Conservation (phyloP, 2,329 filamentous ascomycete species). For the Truncatella angustata region DNA sequence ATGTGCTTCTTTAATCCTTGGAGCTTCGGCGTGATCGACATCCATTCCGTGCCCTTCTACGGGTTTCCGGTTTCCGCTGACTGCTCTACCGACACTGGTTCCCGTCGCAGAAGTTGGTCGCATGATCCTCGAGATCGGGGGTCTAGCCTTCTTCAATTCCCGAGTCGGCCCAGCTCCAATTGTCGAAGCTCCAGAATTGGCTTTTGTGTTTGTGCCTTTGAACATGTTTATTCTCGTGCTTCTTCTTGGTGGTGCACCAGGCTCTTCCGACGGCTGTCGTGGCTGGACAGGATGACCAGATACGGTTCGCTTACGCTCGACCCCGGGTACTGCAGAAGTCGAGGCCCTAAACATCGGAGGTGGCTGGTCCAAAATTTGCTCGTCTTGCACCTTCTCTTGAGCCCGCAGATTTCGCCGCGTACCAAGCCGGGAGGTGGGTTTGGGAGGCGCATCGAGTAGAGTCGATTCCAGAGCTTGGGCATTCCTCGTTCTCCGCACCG, state of each 20-base stretch:
- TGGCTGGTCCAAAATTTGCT: slow-evolving; percentile 41
- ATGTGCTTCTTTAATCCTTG: slow-evolving; percentile 43
- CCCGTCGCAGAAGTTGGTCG: slow-evolving; percentile 60
- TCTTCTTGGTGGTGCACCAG: slow-evolving; percentile 62
- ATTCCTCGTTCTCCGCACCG: slow-evolving; percentile 51
- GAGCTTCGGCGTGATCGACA: slow-evolving; percentile 63
- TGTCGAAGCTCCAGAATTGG: slow-evolving; percentile 55
- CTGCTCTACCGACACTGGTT: slow-evolving; percentile 77
- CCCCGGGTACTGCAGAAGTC: slow-evolving; percentile 37
- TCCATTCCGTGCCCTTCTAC: slow-evolving; percentile 66
- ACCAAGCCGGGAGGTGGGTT: slow-evolving; percentile 57
- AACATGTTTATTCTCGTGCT: slow-evolving; percentile 71
- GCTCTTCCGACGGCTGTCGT: slow-evolving; percentile 57
- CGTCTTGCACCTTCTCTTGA: slow-evolving; percentile 36
- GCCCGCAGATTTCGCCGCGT: slow-evolving; percentile 36
- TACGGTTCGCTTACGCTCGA: slow-evolving; percentile 85
- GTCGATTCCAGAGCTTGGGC: slow-evolving; percentile 50
- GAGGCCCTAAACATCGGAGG: slow-evolving; percentile 36
- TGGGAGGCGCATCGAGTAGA: slow-evolving; percentile 58
- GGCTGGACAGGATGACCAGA: slow-evolving; percentile 72
- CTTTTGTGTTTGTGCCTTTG: slow-evolving; percentile 65
- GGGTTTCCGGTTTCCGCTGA: slow-evolving; percentile 86
- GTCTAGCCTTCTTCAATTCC: slow-evolving; percentile 82
- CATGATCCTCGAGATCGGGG: slow-evolving; percentile 65
- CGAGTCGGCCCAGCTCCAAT: slow-evolving; percentile 61